These are phyloP conservation scores for Calonectria henricotiae DNA, from an alignment of 2,329 filamentous ascomycete genomes.

Conservation along the genomic window DNA sequence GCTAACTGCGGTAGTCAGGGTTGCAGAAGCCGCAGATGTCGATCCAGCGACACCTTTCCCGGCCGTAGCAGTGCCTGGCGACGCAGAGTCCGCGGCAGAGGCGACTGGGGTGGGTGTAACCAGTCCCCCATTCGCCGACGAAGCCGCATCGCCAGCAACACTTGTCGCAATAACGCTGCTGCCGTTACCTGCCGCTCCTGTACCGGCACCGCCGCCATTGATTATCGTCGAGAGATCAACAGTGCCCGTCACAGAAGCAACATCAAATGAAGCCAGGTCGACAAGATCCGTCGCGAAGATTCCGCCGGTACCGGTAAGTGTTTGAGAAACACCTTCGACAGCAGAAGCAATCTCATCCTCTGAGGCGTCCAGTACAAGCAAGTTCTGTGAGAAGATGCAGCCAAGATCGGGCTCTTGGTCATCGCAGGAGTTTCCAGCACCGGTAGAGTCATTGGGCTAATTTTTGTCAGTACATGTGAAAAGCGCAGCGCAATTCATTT, in stretches of 20 bases:
- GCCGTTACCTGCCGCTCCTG: constrained; percentile 3
- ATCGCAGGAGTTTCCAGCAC: constrained; percentile 64
- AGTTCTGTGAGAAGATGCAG: constrained; percentile 70
- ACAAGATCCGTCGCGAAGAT: constrained; percentile 47
- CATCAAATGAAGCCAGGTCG: constrained; percentile 37
- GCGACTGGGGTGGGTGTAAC: constrained; percentile 4
- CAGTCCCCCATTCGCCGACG: neutral
- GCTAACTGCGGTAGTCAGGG: neutral
- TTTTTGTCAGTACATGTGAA: neutral
- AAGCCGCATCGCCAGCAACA: no score
- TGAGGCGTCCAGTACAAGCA: constrained; percentile 70
- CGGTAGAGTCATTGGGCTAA: constrained; percentile 38
- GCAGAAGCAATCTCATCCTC: constrained; percentile 68
- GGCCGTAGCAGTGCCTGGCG: neutral
- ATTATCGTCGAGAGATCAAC: constrained; percentile 39
- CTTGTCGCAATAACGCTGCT: no score
- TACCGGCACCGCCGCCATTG: constrained; percentile 28
- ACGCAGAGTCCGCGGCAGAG: neutral
- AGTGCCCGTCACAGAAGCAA: constrained; percentile 39
- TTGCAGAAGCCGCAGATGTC: constrained; percentile 21
- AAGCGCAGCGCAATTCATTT: neutral
- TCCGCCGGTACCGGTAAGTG: constrained; percentile 55
- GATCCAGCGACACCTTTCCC: constrained; percentile 13
- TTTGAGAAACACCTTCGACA: constrained; percentile 59
- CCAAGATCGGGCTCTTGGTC: constrained; percentile 64